A percentile compares a stretch with the other conserved stretches of the same genome.
Evolutionary conservation across 1,284 basidiomycete species (phyloP).

Genomic region (Sparassis latifolia): DNA sequence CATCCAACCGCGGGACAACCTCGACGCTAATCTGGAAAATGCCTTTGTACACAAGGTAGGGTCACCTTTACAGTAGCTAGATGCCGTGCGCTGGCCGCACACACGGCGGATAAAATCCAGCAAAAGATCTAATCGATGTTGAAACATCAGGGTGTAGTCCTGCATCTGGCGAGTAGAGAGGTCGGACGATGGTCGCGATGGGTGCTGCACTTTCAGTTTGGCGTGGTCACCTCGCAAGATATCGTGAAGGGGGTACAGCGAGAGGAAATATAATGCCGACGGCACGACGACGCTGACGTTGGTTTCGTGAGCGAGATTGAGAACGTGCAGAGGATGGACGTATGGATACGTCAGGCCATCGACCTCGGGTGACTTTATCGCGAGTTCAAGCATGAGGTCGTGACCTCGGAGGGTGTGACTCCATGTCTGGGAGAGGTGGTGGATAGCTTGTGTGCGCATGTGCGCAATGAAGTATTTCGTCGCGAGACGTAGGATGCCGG

Average conservation of each 20-base stretch:
- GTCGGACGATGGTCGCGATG: conserved; percentile 42
- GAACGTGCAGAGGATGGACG: conserved; percentile 52
- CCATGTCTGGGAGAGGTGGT: conserved; percentile 46
- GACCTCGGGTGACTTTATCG: conserved; percentile 35
- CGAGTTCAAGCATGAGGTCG: conserved; percentile 48
- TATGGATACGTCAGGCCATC: conserved; percentile 47
- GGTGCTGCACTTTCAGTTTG: conserved; percentile 43
- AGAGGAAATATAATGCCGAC: conserved; percentile 52
- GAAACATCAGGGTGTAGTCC: conserved; percentile 52
- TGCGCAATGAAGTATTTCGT: conserved; percentile 53
- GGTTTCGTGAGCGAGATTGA: conserved; percentile 51
- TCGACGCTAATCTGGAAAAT: conserved; percentile 36
- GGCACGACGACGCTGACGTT: conserved; percentile 44
- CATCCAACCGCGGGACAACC: conserved; percentile 45
- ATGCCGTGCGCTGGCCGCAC: conserved; percentile 29
- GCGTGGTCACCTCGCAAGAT: conserved; percentile 45
- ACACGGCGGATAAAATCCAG: conserved; percentile 44
- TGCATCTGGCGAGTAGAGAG: conserved; percentile 37
- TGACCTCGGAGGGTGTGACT: conserved; percentile 46
- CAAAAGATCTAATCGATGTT: conserved; percentile 43
- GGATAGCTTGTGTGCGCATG: conserved; percentile 43
- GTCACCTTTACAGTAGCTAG: conserved; percentile 16
- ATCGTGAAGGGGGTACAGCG: conserved; percentile 46
- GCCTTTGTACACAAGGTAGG: conserved; percentile 32
- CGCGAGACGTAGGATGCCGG: conserved; percentile 47